These are phyloP conservation scores for Linderniella brevidens DNA, from an alignment of 257 asterid species.

Conservation along the genomic window DNA sequence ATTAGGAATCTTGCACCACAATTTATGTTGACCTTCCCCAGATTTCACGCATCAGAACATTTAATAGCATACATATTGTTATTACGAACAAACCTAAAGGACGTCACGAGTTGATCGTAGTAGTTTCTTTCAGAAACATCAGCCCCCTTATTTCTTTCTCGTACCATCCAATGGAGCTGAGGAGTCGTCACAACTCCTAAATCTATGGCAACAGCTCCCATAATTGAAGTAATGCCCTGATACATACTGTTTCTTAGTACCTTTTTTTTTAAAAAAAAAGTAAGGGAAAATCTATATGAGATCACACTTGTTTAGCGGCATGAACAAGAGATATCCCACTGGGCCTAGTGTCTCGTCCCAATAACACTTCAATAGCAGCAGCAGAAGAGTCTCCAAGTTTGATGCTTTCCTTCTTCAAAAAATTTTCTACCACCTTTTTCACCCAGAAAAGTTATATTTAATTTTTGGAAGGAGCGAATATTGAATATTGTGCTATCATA, in stretches of 20 bases:
- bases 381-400: conserved; percentile 31
- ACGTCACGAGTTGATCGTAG: conserved; percentile 45
- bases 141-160: conserved; percentile 50
- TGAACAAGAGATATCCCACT: conserved; percentile 64
- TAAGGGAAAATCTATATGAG: conserved; percentile 6
- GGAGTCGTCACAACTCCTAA: conserved; percentile 84
- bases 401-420: conserved; percentile 43
- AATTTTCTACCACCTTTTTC: conserved; percentile 57
- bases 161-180: conserved; percentile 97
- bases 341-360: conserved; percentile 95
- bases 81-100: conserved; percentile 45
- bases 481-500: too few relatives aligned
- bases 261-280: conserved; percentile 1
- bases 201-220: conserved; percentile 43
- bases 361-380: conserved; percentile 30
- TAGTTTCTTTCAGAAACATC: conserved; percentile 57
- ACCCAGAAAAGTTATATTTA: conserved; percentile 4
- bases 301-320: conserved; percentile 59
- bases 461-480: too few relatives aligned
- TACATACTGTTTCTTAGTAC: neutral
- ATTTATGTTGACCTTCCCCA: too few relatives aligned
- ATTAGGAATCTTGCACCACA: too few relatives aligned
- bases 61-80: too few relatives aligned
- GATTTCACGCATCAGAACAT: too few relatives aligned
- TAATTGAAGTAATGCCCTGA: conserved; percentile 55